Base-by-base conservation (phyloP, 106 monocot species). In the Apostasia ramifera region DNA sequence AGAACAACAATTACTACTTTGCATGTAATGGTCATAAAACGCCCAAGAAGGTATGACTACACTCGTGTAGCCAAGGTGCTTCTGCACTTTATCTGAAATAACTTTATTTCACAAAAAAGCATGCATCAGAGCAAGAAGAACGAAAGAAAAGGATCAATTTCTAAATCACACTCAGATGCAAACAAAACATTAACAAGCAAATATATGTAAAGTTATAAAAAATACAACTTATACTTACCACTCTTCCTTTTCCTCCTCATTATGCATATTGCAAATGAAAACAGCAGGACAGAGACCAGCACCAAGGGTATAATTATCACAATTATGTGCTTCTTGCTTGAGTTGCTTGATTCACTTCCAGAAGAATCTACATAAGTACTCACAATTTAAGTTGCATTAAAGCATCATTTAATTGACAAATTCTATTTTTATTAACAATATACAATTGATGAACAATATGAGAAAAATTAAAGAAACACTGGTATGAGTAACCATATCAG, bases 31-130 rank as follows among this genome's bases (percentile, higher is more conserved):
- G 26, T 26, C 26, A 26, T 26, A 26, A 26, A 26, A 26, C 26
- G 26, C 26, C 26, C 26, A 26, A 26, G 26, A 26, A 26, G 0
- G 26, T 26, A 26, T 26, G 26, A 26, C 26, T 26, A 26, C 26
- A 26, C 26, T 26, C 26, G 26, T 26, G 26, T 26, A 26, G 26
- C 26, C 26, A 12, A 57, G n/a, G 8, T 38, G 15, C 2, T 46
- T 4, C 10, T 73, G 70, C 39, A n/a, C 44, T 66, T 66, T 58
- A 54, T 71, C 80, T 80, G 58, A 58, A 56, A 45, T 45, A 59
- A 26, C 26, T 26, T 26, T 26, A 26, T 26, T 26, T 26, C 26
- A 26, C 26, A 26, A 26, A 26, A 26, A 26, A 26, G 26, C 26
- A 26, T 26, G 26, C 7, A 8, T 55, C 44, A 39, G 1, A 44